Evolutionary conservation across 2,329 filamentous ascomycete species (phyloP).

Genomic region (Colletotrichum sp.): DNA sequence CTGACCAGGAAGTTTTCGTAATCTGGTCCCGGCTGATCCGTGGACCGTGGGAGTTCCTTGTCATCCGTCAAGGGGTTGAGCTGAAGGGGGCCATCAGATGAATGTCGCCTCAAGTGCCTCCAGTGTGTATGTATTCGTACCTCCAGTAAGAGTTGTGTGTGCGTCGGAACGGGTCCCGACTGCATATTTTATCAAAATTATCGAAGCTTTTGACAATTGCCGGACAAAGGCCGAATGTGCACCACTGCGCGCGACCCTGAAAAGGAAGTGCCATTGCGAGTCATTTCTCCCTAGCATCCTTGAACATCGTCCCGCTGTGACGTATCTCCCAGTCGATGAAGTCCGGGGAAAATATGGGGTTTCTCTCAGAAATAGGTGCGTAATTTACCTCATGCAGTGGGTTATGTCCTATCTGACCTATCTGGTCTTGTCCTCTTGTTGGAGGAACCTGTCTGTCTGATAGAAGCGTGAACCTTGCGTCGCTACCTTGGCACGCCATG

Average conservation of each 20-base stretch:
- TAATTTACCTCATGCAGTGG: slow-evolving; percentile 11
- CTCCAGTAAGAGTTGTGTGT: neutral
- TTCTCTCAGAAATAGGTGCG: neutral
- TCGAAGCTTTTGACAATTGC: neutral
- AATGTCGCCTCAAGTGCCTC: neutral
- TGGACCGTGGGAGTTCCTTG: neutral
- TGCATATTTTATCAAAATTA: neutral
- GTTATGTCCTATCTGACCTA: neutral
- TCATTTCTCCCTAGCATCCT: slow-evolving; percentile 13
- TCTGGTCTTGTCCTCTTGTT: neutral
- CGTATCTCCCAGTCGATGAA: slow-evolving; percentile 1
- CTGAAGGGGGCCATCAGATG: neutral
- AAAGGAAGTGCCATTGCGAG: neutral
- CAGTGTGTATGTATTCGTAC: too few species aligned
- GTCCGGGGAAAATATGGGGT: slow-evolving; percentile 19
- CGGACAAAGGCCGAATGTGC: neutral
- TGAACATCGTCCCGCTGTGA: slow-evolving; percentile 11
- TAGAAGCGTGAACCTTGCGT: neutral
- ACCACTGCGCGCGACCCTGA: neutral
- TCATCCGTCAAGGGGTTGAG: neutral
- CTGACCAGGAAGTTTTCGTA: neutral
- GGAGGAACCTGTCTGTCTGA: slow-evolving; percentile 7
- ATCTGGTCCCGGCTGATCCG: neutral
- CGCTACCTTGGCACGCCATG: neutral
- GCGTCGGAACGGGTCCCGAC: neutral